Evolutionary conservation across 2,329 filamentous ascomycete genomes (phyloP).

Genomic region (Cordyceps tenuipes): DNA sequence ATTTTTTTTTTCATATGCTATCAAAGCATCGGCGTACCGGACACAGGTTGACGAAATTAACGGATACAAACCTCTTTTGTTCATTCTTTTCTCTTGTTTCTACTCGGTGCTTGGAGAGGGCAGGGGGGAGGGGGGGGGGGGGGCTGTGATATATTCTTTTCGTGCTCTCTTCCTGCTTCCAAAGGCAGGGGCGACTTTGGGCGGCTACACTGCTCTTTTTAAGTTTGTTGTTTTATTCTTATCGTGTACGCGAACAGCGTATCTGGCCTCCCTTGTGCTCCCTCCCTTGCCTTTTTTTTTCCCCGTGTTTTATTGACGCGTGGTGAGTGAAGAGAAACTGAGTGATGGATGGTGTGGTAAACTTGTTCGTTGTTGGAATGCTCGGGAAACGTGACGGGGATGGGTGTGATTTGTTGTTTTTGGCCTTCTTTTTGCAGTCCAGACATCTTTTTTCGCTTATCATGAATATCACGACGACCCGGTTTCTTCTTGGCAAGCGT

Average conservation of each 20-base stretch:
- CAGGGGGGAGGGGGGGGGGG: background rate
- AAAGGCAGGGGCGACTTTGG: background rate
- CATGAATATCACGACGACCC: background rate
- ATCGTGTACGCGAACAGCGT: background rate
- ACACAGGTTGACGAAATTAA: conserved; percentile 5
- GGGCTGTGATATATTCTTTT: background rate
- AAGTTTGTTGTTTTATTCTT: background rate
- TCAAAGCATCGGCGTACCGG: conserved; percentile 9
- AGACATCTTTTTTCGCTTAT: background rate
- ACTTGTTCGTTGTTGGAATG: background rate
- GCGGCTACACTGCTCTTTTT: background rate
- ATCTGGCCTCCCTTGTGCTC: background rate
- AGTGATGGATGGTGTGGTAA: background rate
- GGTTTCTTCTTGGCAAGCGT: background rate
- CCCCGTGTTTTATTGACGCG: background rate
- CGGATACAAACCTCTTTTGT: conserved; percentile 5
- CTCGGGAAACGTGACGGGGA: background rate
- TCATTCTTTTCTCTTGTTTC: background rate
- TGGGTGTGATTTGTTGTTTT: background rate
- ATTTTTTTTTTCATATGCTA: background rate
- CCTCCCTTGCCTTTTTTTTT: background rate
- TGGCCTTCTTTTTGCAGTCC: background rate
- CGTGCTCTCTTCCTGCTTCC: background rate
- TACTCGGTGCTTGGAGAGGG: background rate
- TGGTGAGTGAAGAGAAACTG: background rate